Evolutionary conservation across 2,329 filamentous ascomycete genomes (phyloP).

Genomic region (Rhynchosporium graminicola): DNA sequence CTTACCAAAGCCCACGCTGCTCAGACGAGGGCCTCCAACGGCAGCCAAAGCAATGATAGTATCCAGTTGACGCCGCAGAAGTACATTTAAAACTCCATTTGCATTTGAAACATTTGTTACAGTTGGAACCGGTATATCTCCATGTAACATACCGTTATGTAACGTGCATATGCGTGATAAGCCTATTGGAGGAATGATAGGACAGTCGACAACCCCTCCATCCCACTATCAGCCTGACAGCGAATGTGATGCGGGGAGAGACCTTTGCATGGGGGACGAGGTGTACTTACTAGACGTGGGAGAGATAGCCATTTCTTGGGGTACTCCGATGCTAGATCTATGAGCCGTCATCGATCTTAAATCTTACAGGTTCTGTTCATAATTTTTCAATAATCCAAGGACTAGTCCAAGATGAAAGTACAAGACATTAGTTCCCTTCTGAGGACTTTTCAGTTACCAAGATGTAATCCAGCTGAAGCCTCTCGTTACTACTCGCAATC

Average conservation of each 20-base stretch:
- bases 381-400: background rate
- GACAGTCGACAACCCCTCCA: background rate
- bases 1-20: no score
- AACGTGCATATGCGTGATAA: slow-evolving; percentile 13
- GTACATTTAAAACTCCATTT: no score
- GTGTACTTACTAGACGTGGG: no score
- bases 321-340: no score
- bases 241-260: background rate
- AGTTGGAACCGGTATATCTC: background rate
- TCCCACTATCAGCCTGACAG: background rate
- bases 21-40: no score
- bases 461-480: background rate
- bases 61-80: no score
- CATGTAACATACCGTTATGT: background rate
- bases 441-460: background rate
- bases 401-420: background rate
- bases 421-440: background rate
- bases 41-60: no score
- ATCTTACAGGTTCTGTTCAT: no score
- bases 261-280: no score
- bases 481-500: slow-evolving; percentile 11
- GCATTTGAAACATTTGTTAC: no score
- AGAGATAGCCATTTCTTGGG: no score
- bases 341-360: no score
- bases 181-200: background rate